phyloP scores from a whole-genome alignment of 768 basidiomycete species.

The Clitopilus hobsonii region DNA sequence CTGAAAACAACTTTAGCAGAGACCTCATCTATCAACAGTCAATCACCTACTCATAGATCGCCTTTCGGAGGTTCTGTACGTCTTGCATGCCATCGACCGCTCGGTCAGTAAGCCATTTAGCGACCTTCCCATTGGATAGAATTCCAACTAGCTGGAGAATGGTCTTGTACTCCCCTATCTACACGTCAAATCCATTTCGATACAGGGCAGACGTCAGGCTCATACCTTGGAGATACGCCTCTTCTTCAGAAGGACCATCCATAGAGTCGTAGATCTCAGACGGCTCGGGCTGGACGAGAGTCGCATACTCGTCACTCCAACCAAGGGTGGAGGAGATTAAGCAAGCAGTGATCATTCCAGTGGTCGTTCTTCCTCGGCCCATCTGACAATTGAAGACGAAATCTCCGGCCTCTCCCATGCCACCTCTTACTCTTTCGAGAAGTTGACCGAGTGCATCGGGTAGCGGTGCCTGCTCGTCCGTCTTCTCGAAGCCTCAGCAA shows the following conservation, averaged over 20 bases:
- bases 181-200: not conserved
- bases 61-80: conserved; percentile 94
- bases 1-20: conserved; percentile 33
- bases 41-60: conserved; percentile 81
- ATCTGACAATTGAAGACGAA: conserved; percentile 98
- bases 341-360: conserved; percentile 90
- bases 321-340: conserved; percentile 73
- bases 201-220: not conserved
- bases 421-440: conserved; percentile 63
- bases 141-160: conserved; percentile 93
- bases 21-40: not conserved
- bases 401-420: conserved; percentile 58
- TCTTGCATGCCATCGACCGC: conserved; percentile 93
- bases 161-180: conserved; percentile 92
- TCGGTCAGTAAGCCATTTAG: conserved; percentile 84
- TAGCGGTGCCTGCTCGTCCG: conserved; percentile 94
- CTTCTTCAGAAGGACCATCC: conserved; percentile 83
- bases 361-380: conserved; percentile 89
- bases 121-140: conserved; percentile 86
- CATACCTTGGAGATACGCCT: conserved; percentile 81
- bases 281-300: conserved; percentile 29
- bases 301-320: conserved; percentile 46
- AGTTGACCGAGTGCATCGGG: conserved; percentile 82
- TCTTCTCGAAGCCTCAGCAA: conserved; percentile 40
- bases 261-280: conserved; percentile 57